Evolutionary conservation across 768 basidiomycete genomes (phyloP), one percentile per base, ranked within the genome.

Genomic region (Suillus ampliporus): DNA sequence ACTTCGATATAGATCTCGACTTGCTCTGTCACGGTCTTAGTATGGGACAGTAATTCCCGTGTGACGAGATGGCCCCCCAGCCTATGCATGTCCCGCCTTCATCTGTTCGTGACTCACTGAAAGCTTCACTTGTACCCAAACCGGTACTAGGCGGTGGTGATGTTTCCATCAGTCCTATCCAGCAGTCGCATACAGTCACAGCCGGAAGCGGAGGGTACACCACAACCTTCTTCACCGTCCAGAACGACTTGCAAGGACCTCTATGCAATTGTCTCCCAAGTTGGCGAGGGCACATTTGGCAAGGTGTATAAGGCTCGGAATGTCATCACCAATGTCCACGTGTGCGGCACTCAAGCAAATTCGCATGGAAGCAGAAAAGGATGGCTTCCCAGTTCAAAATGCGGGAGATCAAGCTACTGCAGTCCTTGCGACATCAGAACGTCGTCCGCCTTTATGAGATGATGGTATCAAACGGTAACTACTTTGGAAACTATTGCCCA

Each of bases 381-480:
- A n/a, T n/a, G n/a, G n/a, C n/a, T 99, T 99, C 76, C 97, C 97
- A 15, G 94, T 99, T 8, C 1, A n/a, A n/a, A n/a, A 97, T 99
- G 91, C 86, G 97, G 54, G 97, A 99, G 78, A 98, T 99, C 77
- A 99, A 99, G 72, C 86, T 99, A 44, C 78, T 99, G 37, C 97
- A 99, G 72, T 92, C 90, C 7, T 77, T 99, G 56, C 83, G 88
- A 63, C 97, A 99, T 74, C 83, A 84, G 41, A 99, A 99, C 71
- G 86, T 99, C 47, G 88, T 99, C 47, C 84, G 84, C 56, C 79
- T 99, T 41, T 88, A 91, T 67, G 97, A 99, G 78, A 99, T 99
- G 95, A 96, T 99, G 91, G 96, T 99, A 8, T 94, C 95, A 1
- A 92, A 94, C 68, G 95, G 97, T 95, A 68, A 67, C 85, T 67